These are phyloP conservation scores for Citeromyces hawaiiensis DNA, from an alignment of 1,139 yeast species.

Conservation along the genomic window DNA sequence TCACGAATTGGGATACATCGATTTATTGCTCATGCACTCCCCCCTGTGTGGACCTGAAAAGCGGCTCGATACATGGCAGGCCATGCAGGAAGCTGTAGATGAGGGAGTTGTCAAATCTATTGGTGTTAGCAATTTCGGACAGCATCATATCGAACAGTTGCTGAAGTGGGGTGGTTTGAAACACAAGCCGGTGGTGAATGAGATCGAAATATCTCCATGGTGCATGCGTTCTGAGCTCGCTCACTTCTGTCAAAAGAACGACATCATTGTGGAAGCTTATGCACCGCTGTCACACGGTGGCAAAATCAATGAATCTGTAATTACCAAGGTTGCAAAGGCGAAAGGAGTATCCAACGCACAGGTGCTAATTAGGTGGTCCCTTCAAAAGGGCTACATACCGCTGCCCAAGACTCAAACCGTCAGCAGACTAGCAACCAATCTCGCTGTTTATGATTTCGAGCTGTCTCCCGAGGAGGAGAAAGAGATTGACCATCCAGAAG, in stretches of 20 bases:
- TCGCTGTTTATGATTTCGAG: conserved; percentile 27
- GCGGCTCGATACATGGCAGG: conserved; percentile 43
- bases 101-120: conserved; percentile 39
- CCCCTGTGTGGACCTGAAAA: conserved; percentile 39
- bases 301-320: conserved; percentile 33
- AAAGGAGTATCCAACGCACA: conserved; percentile 25
- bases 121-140: conserved; percentile 63
- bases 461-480: conserved; percentile 31
- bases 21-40: conserved; percentile 43
- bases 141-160: conserved; percentile 45
- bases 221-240: conserved; percentile 53
- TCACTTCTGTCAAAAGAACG: conserved; percentile 33
- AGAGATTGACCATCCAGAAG: conserved; percentile 32
- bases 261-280: conserved; percentile 52
- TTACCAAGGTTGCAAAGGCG: conserved; percentile 22
- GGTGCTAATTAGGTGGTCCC: conserved; percentile 33
- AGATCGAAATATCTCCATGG: conserved; percentile 70
- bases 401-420: conserved; percentile 55
- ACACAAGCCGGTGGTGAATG: conserved; percentile 46
- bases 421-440: conserved; percentile 30
- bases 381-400: conserved; percentile 54
- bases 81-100: conserved; percentile 55
- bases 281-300: conserved; percentile 59
- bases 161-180: conserved; percentile 36
- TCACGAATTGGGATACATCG: conserved; percentile 33